Evolutionary conservation across 177 flowering plant species (phyloP), one percentile per base, ranked within the genome.

Genomic region (Vitis hybrid): DNA sequence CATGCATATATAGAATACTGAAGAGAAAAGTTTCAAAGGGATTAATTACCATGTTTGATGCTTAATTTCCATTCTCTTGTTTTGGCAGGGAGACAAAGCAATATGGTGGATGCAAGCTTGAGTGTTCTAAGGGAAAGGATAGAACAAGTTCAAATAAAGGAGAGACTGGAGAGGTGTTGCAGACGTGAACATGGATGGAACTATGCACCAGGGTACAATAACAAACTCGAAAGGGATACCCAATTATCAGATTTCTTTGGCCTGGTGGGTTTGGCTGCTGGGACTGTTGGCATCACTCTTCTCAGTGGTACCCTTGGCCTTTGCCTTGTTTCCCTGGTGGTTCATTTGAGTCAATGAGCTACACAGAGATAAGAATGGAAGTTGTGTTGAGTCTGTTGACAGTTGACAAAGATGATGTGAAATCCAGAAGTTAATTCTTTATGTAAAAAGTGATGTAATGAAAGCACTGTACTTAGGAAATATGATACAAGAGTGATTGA

Each of bases 91-190:
- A 81, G 74, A 70, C 67, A 80, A 5, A 75, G 68, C 17, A 61
- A 77, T 40, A 73, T 72, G 1, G 86, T 83, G 3, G 90, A 87
- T 63, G 82, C 79, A 11, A 85, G 81, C 65, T 11, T 83, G 79
- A 73, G 56, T 3, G 74, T 83, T 51, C 52, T 83, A 50, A 80
- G 72, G 48, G 74, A 72, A 60, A 87, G 85, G 57, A 79, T 87
- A 32, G 85, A 83, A 52, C 68, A 75, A 56, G 68, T 82, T 27
- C 76, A 59, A 78, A 71, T 70, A 52, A 79, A 78, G 72, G 90
- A 85, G 73, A 80, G 79, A 50, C 58, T 87, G 68, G 79, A 82
- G 70, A 82, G 82, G 70, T 74, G 82, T 56, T 71, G 69, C 56
- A 63, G 64, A 67, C 24, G 72, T 15, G 75, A 78, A 57, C 18